Evolutionary conservation across 371 early-diverging fungal species (phyloP), one percentile per base, ranked within the genome.

Genomic region (Lichtheimia ornata): DNA sequence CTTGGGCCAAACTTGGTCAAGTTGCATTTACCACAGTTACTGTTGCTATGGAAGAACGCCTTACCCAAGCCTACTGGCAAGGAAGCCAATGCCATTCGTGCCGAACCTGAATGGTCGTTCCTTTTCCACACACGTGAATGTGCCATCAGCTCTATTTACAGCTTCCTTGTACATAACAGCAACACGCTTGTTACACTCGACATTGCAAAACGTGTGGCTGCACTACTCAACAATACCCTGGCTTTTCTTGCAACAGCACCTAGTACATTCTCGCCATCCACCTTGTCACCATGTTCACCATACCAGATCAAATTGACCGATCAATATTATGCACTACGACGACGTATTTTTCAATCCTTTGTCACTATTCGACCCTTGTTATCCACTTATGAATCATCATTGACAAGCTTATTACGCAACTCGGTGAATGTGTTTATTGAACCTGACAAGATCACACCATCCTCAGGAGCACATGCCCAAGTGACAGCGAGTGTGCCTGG

Each of bases 1-100:
- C 76, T 94, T 14, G 94, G 94, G 0, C 90, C 92, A 0, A 88
- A 89, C 56, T 86, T 93, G 61, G 93, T 92, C 44, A 84, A 84
- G 50, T 86, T 93, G 28, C 92, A 93, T 60, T 63, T 93, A 14
- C 88, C 93, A 0, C 94, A 94, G 62, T 65, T 94, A 3, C 63
- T 94, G 15, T 65, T 93, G 2, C 70, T 86, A n/a, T 88, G 89
- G 88, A 88, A 85, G 62, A 82, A 67, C n/a, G 82, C 84, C 0
- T 72, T 88, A 17, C 87, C 90, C 5, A 88, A 88, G 28, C 82
- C 84, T 17, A 77, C 83, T 2, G 80, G 81, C 56, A 85, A 83
- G 64, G 82, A 76, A 44, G 85, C 87, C 28, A 83, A 82, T 50
- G 57, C 73, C 2, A 72, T 80, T 27, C 73, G 87, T 2, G 76